Base-by-base conservation (phyloP, 495 filamentous ascomycete genomes). In the Xylaria curta region DNA sequence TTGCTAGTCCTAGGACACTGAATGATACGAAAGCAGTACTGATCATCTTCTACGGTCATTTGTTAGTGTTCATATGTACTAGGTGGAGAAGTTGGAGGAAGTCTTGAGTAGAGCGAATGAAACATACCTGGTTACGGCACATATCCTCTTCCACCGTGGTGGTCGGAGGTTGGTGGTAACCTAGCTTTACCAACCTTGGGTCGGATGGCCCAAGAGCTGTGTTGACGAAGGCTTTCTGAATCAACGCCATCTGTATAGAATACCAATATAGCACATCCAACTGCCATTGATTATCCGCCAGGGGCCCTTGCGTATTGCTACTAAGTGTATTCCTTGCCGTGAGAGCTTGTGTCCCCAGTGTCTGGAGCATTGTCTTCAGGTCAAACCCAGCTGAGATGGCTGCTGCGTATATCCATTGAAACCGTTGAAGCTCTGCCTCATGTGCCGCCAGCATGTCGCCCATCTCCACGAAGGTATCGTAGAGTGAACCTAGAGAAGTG, bases 91-190 rank as follows among this genome's bases (percentile, higher is more conserved):
- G 46, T 51, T 51, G 47, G n/a, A 24, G n/a, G 47, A 2, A 24
- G 12, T 51, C 1, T 51, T 8, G 47, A 51, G 47, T 9, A 51
- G 47, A 2, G n/a, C 47, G 47, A 51, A 10, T 3, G 2, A 12
- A 51, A 51, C 47, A 51, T 51, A 51, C 47, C 7, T 51, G 47
- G n/a, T 8, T 51, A 51, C 47, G 47, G 47, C 47, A 51, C 47
- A 51, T 51, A 3, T 24, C 47, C n/a, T 51, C 3, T 51, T 51
- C 47, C n/a, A 51, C 47, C n/a, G 47, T 51, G 47, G n/a, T 24
- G 9, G 21, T 51, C n/a, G 47, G 47, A 51, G 47, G 47, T 51
- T 51, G 47, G n/a, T 51, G 10, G n/a, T 51, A 51, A 51, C 47
- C n/a, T 3, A 51, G 19, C 46, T 49, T 6, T 21, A 49, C 6